Evolutionary conservation across 148 eudicot genomes (phyloP), one percentile per base, ranked within the genome.

Genomic region (Dysphania ambrosioides): DNA sequence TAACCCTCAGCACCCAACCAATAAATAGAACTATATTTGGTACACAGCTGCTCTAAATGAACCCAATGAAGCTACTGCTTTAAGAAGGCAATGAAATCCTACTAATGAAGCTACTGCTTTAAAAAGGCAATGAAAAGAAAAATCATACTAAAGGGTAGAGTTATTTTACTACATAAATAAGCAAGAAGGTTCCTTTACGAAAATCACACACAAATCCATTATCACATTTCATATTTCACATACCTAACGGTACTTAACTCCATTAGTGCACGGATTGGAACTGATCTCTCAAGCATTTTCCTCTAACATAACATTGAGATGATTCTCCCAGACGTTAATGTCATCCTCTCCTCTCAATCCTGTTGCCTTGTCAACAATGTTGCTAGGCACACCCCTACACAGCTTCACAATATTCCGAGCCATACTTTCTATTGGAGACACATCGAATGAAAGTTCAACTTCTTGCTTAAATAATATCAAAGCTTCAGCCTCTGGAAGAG

Each of bases 331-430:
- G 40, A 61, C 68, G 19, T 19, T 27, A 27, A 59, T 35, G 32
- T 73, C 77, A 44, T 68, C 73, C 13, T 8, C 35, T 59, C 74
- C 62, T 36, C 34, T 73, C 8, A 79, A 31, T 27, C 60, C 30
- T 44, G 15, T 51, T 7, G 78, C 74, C 72, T 36, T 69, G 2
- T 69, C 65, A 16, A 74, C 40, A 12, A 79, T 74, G 30, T 55
- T 79, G 57, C 13, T 34, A 38, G 78, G 41, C 65, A 79, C 74
- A 26, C 78, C 82, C 18, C 0, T 24, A 53, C 78, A 79, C 18
- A 60, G 64, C 42, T 69, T 12, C 10, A 79, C 74, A 41, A 79
- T 73, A 40, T 68, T 29, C 9, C 7, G 21, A 2, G 65, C 74
- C 51, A 79, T 2, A 29, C 1, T 30, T n/a, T 38, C 66, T 21